Conservation (phyloP, 139 green algal genomes). For the Chlorella sorokiniana region DNA sequence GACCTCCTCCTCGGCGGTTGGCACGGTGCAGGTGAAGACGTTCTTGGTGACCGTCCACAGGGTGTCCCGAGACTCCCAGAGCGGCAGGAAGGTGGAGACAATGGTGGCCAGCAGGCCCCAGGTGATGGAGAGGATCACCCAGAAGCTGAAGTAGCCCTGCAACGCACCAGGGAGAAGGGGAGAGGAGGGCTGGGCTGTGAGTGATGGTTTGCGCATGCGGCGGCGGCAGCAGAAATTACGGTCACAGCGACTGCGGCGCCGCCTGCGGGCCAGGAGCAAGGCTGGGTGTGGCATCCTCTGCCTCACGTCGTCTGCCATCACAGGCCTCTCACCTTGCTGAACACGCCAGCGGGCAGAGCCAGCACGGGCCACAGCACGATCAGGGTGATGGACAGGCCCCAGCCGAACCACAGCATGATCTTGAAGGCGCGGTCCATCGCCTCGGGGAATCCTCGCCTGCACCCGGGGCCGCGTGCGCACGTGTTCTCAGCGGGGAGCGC, state of each 20-base stretch:
- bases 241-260: too few relatives aligned
- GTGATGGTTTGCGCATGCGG: too few relatives aligned
- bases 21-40: slow-evolving; percentile 31
- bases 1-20: slow-evolving; percentile 1
- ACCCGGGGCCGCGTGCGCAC: background rate
- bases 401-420: slow-evolving; percentile 53
- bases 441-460: slow-evolving; percentile 42
- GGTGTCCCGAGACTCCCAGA: slow-evolving; percentile 53
- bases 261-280: too few relatives aligned
- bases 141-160: slow-evolving; percentile 76
- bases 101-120: slow-evolving; percentile 57
- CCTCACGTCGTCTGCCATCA: too few relatives aligned
- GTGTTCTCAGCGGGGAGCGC: too few relatives aligned
- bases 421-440: slow-evolving; percentile 56
- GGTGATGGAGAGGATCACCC: slow-evolving; percentile 71
- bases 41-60: slow-evolving; percentile 32
- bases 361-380: slow-evolving; percentile 68
- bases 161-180: background rate
- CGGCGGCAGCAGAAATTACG: background rate
- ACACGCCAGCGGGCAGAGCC: slow-evolving; percentile 69
- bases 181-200: background rate
- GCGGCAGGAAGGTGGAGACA: slow-evolving; percentile 46
- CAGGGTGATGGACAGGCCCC: slow-evolving; percentile 61
- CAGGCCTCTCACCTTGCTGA: slow-evolving; percentile 42
- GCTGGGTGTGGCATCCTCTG: too few relatives aligned